Conservation (phyloP, 192 early-diverging fungal genomes). For the Coemansia sp. region DNA sequence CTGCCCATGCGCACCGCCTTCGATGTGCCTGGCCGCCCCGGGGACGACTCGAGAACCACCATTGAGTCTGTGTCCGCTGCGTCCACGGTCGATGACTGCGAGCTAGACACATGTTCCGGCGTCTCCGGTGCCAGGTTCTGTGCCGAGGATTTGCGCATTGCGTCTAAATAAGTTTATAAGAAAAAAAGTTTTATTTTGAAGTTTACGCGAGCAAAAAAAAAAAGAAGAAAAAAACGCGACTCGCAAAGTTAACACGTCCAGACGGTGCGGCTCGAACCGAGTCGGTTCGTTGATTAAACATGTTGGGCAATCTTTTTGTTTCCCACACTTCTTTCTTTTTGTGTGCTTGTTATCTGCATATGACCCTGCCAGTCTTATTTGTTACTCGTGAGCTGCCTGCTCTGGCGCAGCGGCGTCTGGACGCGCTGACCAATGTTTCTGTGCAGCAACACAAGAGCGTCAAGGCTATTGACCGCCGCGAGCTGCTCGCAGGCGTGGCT, state of each 20-base stretch:
- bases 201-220: not conserved
- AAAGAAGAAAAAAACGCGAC: not conserved
- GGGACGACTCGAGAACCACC: slow-evolving; percentile 53
- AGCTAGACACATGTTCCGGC: slow-evolving; percentile 21
- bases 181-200: not conserved
- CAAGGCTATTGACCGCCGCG: slow-evolving; percentile 46
- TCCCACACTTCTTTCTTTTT: not conserved
- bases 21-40: slow-evolving; percentile 34
- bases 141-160: slow-evolving; percentile 17
- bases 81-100: slow-evolving; percentile 36
- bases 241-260: not conserved
- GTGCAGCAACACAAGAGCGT: slow-evolving; percentile 59
- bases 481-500: slow-evolving; percentile 47
- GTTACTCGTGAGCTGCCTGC: slow-evolving; percentile 55
- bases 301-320: too few species aligned
- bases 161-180: not conserved
- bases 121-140: slow-evolving; percentile 32
- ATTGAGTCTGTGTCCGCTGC: slow-evolving; percentile 15
- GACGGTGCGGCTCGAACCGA: not conserved
- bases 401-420: slow-evolving; percentile 52
- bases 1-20: slow-evolving; percentile 4
- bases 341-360: too few species aligned
- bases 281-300: too few species aligned
- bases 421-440: slow-evolving; percentile 47
- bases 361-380: slow-evolving; percentile 35